phyloP scores from a whole-genome alignment of 345 rosid species.

The Salix caprea region DNA sequence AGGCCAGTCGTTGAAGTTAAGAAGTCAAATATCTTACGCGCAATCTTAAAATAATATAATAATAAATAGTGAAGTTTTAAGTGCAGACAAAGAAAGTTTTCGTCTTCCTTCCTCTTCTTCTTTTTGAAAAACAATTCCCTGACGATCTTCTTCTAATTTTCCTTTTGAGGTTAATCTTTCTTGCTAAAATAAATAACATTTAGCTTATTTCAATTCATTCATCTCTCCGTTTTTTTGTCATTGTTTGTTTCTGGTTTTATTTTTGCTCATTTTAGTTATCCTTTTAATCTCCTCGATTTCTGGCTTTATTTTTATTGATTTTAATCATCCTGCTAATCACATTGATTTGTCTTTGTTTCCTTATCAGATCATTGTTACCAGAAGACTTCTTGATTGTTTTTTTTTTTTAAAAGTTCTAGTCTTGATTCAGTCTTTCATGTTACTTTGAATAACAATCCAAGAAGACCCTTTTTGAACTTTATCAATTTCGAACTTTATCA shows the following conservation, averaged over 20 bases:
- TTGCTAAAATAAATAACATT: not conserved
- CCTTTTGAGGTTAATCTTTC: not conserved
- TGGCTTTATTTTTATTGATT: not conserved
- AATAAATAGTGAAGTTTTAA: not conserved
- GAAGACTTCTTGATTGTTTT: not conserved
- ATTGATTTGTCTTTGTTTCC: not conserved
- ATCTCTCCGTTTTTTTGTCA: not conserved
- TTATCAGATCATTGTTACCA: not conserved
- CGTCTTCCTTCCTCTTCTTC: not conserved
- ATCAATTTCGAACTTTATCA: not conserved
- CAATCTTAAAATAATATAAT: not conserved
- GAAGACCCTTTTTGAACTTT: not conserved
- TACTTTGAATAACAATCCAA: not conserved
- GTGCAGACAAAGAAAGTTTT: not conserved
- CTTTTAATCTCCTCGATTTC: too few relatives aligned
- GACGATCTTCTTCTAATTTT: not conserved
- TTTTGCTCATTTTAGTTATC: too few relatives aligned
- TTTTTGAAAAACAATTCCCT: not conserved
- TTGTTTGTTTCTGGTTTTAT: not conserved
- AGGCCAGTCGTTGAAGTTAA: not conserved
- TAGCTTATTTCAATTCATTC: not conserved
- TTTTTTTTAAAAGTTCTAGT: not conserved
- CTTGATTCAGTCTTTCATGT: not conserved
- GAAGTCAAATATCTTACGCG: slow-evolving; percentile 10
- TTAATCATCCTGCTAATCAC: not conserved